phyloP scores from a whole-genome alignment of 2,329 filamentous ascomycete species.

The Zymoseptoria ardabiliae region DNA sequence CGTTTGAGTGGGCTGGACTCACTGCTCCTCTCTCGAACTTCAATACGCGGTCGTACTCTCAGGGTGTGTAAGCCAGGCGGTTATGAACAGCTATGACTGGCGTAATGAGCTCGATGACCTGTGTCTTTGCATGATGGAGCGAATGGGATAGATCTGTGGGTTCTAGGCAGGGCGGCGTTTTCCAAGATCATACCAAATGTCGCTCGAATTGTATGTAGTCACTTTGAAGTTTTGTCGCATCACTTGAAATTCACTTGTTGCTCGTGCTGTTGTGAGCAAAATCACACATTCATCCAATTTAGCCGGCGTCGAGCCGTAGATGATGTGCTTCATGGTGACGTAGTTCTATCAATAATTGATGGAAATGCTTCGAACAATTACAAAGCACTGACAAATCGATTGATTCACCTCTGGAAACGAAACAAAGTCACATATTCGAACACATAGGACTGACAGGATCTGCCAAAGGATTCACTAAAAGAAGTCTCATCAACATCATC shows the following conservation, averaged over 20 bases:
- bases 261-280: neutral
- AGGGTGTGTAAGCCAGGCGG: neutral
- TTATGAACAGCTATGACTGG: neutral
- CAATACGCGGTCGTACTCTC: neutral
- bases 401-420: no score
- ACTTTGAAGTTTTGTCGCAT: neutral
- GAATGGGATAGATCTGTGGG: neutral
- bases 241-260: neutral
- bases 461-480: neutral
- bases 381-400: neutral
- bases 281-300: neutral
- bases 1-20: neutral
- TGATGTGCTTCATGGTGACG: neutral
- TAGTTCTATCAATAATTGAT: neutral
- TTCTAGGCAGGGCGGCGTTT: slow-evolving; percentile 43
- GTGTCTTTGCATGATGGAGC: neutral
- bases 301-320: neutral
- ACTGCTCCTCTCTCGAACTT: neutral
- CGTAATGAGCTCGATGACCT: neutral
- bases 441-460: no score
- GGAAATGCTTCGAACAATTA: neutral
- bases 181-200: slow-evolving; percentile 89
- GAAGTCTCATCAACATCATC: neutral
- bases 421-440: no score
- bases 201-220: neutral